phyloP scores from a whole-genome alignment of 495 filamentous ascomycete species.

The Aspergillus nidulans region DNA sequence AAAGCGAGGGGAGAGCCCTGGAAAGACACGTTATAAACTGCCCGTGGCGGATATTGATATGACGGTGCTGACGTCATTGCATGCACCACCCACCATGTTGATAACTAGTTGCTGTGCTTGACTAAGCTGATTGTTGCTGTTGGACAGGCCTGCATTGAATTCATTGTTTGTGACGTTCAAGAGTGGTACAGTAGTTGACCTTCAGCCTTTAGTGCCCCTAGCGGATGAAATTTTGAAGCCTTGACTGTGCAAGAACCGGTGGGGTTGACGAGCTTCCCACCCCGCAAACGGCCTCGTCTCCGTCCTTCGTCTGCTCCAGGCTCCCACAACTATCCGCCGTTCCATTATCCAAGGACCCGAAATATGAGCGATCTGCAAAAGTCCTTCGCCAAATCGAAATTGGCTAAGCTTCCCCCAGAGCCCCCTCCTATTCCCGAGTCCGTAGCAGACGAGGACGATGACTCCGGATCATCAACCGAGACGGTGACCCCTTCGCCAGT shows the following conservation, averaged over 20 bases:
- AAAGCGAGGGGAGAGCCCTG: neutral
- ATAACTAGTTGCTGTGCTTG: neutral
- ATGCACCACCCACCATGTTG: neutral
- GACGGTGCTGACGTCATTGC: constrained; percentile 10
- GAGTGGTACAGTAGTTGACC: neutral
- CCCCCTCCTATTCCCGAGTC: constrained; percentile 38
- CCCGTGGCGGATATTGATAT: neutral
- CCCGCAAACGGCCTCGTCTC: neutral
- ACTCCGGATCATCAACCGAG: constrained; percentile 80
- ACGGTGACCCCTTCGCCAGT: constrained; percentile 80
- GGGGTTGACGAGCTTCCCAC: neutral
- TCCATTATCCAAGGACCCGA: neutral
- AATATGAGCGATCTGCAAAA: constrained; percentile 84
- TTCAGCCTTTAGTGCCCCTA: neutral
- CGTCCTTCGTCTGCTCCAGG: neutral
- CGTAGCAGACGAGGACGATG: constrained; percentile 37
- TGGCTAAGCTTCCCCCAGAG: constrained; percentile 58
- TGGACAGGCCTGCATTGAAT: neutral
- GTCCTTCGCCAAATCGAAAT: constrained; percentile 75
- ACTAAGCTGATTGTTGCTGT: neutral
- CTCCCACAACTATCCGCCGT: neutral
- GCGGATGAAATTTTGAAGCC: neutral
- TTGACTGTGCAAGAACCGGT: neutral
- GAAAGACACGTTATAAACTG: neutral
- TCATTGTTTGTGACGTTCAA: neutral